Percentiles rank a stretch among this genome's conserved stretches.
Evolutionary conservation across 345 rosid genomes (phyloP).

Genomic region (Ceriops tagal): DNA sequence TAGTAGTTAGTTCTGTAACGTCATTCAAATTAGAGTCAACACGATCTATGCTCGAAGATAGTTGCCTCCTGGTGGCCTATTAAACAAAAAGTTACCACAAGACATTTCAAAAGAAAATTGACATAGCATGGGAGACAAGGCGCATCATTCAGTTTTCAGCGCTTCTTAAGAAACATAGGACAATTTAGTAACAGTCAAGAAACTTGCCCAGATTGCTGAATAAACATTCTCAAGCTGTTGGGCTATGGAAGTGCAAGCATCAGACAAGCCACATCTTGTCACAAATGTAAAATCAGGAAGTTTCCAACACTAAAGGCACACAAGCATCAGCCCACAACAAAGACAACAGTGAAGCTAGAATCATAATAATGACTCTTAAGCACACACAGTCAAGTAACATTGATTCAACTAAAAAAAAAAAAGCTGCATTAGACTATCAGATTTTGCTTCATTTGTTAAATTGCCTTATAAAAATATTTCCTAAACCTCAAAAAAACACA

Average conservation of each 20-base stretch:
- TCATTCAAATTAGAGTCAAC: constrained; percentile 53
- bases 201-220: constrained; percentile 59
- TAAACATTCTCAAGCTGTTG: constrained; percentile 73
- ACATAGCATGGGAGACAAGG: background rate
- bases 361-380: constrained; percentile 1
- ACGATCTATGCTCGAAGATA: constrained; percentile 52
- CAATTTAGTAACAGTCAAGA: background rate
- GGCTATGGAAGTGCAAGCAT: constrained; percentile 69
- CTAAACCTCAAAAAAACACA: too few species aligned
- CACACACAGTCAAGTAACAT: too few species aligned
- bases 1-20: constrained; percentile 46
- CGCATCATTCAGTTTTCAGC: too few species aligned
- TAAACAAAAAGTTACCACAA: background rate
- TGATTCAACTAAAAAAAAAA: too few species aligned
- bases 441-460: too few species aligned
- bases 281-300: constrained; percentile 97
- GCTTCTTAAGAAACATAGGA: background rate
- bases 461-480: too few species aligned
- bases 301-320: constrained; percentile 69
- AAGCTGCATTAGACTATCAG: too few species aligned
- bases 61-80: constrained; percentile 60
- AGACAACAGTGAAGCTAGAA: constrained; percentile 5
- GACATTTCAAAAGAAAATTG: background rate
- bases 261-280: constrained; percentile 76
- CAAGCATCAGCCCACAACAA: constrained; percentile 4